These are phyloP conservation scores for Sporothrix variecibatus DNA, from an alignment of 2,329 filamentous ascomycete genomes.

Conservation along the genomic window DNA sequence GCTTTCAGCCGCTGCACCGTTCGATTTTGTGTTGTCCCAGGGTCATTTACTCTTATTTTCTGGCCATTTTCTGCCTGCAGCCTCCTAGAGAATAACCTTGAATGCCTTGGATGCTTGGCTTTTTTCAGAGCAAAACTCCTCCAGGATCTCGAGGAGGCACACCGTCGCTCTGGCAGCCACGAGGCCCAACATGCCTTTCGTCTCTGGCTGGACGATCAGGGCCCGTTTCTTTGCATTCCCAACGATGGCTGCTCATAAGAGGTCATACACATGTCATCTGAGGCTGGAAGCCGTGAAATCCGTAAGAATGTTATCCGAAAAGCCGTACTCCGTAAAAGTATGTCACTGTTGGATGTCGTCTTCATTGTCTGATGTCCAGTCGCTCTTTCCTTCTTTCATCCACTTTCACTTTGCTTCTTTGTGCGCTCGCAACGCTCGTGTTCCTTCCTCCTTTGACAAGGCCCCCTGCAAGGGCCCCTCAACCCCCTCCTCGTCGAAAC, in stretches of 20 bases:
- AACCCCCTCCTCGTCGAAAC: conserved; percentile 6
- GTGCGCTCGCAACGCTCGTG: conserved; percentile 3
- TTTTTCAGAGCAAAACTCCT: neutral
- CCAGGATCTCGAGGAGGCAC: neutral
- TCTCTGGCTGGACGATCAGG: neutral
- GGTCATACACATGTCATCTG: neutral
- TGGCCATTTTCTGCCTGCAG: neutral
- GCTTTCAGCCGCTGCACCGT: conserved; percentile 14
- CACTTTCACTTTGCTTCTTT: neutral
- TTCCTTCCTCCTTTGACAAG: conserved; percentile 10
- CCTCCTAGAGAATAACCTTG: neutral
- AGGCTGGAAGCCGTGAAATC: neutral
- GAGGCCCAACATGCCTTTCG: conserved; percentile 2
- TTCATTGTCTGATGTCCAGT: neutral
- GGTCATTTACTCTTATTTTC: neutral
- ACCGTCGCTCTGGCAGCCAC: conserved; percentile 18
- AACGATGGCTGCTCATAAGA: neutral
- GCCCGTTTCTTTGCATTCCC: neutral
- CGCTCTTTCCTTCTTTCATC: neutral
- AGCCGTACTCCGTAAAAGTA: neutral
- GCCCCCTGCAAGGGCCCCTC: neutral
- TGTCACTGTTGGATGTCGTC: neutral
- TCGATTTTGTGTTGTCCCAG: neutral
- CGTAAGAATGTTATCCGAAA: no score
- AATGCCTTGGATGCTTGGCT: conserved; percentile 6